Conservation (phyloP, 2,329 filamentous ascomycete species). For the Elsinoe necatrix region DNA sequence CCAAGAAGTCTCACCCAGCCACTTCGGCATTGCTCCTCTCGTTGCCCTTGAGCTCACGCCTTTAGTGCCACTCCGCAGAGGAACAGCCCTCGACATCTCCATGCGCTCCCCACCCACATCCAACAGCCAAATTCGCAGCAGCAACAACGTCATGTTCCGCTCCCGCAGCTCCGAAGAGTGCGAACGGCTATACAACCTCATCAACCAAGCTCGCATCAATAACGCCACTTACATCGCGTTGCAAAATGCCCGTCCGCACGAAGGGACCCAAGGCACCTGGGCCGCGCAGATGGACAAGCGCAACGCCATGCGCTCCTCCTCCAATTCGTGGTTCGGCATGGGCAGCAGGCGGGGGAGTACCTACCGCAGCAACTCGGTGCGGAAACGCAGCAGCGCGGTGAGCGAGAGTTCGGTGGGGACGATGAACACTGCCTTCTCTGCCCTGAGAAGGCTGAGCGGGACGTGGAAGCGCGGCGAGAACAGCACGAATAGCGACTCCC, state of each 20-base stretch:
- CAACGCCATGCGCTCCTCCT: constrained; percentile 37
- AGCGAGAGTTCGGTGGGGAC: constrained; percentile 69
- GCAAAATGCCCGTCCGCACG: constrained; percentile 60
- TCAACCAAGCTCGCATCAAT: constrained; percentile 82
- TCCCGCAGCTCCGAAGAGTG: constrained; percentile 70
- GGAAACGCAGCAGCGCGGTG: constrained; percentile 48
- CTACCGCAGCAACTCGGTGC: constrained; percentile 46
- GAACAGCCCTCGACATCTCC: constrained; percentile 87
- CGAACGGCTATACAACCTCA: constrained; percentile 70
- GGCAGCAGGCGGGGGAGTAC: constrained; percentile 47
- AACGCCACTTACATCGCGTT: constrained; percentile 81
- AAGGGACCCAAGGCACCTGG: constrained; percentile 40
- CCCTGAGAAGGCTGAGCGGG: constrained; percentile 62
- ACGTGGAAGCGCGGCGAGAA: constrained; percentile 49
- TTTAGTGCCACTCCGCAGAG: constrained; percentile 78
- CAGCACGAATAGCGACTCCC: constrained; percentile 54
- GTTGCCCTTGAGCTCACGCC: constrained; percentile 80
- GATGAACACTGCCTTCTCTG: constrained; percentile 69
- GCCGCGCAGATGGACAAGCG: constrained; percentile 46
- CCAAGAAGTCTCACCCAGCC: constrained; percentile 33
- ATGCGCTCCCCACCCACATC: constrained; percentile 76
- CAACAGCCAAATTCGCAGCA: constrained; percentile 59
- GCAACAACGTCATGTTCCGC: constrained; percentile 83
- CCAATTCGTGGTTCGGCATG: constrained; percentile 44
- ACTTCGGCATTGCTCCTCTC: constrained; percentile 40